Evolutionary conservation across 768 basidiomycete species (phyloP).

Genomic region (Exidia glandulosa): DNA sequence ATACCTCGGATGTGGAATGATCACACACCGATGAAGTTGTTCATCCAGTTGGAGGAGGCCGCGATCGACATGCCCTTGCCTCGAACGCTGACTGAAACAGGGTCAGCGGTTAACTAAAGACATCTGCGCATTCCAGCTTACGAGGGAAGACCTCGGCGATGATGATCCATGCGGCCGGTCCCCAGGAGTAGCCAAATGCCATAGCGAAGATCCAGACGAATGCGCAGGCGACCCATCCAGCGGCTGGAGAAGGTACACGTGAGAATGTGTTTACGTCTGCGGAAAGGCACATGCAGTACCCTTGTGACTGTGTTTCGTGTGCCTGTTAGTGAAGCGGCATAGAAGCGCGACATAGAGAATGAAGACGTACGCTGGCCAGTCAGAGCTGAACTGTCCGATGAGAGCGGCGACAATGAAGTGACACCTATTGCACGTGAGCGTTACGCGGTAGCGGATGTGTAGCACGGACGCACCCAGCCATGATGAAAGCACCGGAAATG

Average conservation of each 20-base stretch:
- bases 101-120: constrained; percentile 4
- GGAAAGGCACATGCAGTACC: not conserved
- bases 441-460: constrained; percentile 2
- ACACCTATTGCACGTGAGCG: constrained; percentile 29
- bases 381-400: constrained; percentile 43
- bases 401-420: constrained; percentile 62
- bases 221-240: constrained; percentile 62
- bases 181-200: constrained; percentile 70
- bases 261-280: constrained; percentile 2
- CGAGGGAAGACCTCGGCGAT: constrained; percentile 63
- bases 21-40: constrained; percentile 58
- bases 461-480: constrained; percentile 39
- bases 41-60: constrained; percentile 74
- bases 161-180: constrained; percentile 67
- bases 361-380: constrained; percentile 37
- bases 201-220: constrained; percentile 70
- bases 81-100: constrained; percentile 43
- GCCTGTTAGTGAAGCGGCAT: constrained; percentile 1
- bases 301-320: not conserved
- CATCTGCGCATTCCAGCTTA: not conserved
- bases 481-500: constrained; percentile 61
- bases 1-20: no score
- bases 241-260: constrained; percentile 24
- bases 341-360: not conserved
- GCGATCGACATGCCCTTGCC: constrained; percentile 69